A percentile compares a stretch with the other conserved stretches of the same genome.
Conservation (phyloP, 495 filamentous ascomycete species). For the Acidomyces sp. region DNA sequence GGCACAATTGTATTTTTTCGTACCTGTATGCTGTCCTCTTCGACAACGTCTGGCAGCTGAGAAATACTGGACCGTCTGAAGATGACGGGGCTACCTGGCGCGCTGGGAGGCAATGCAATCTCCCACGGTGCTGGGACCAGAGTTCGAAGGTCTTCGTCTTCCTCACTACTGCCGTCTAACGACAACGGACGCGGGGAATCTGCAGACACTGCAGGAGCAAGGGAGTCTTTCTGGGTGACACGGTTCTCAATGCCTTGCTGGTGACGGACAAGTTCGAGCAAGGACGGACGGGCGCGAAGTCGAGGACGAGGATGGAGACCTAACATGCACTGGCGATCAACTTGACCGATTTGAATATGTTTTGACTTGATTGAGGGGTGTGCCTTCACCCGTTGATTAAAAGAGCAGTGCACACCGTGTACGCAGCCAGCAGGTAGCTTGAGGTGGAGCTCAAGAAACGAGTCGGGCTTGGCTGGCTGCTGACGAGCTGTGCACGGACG, state of each 20-base stretch:
- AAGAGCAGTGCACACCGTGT: too few species aligned
- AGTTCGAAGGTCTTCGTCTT: not conserved
- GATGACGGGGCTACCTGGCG: not conserved
- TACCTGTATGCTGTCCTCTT: not conserved
- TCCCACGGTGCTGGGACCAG: not conserved
- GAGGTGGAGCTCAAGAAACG: too few species aligned
- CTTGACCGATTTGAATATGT: too few species aligned
- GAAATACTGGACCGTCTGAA: not conserved
- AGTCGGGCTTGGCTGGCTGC: too few species aligned
- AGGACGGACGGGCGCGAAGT: conserved; percentile 56
- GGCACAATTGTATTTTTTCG: too few species aligned
- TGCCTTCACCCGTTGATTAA: too few species aligned
- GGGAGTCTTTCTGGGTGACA: not conserved
- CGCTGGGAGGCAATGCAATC: not conserved
- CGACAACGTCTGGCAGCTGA: too few species aligned
- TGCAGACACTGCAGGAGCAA: not conserved
- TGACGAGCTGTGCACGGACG: too few species aligned
- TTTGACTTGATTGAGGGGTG: too few species aligned
- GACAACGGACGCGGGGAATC: not conserved
- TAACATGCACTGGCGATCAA: conserved; percentile 14
- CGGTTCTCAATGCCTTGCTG: conserved; percentile 26
- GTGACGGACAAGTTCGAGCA: conserved; percentile 55
- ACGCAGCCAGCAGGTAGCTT: too few species aligned
- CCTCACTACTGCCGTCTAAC: not conserved
- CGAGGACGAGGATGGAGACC: conserved; percentile 34